Conservation (phyloP, 352 stramenopile genomes). For the Globisporangium polare region DNA sequence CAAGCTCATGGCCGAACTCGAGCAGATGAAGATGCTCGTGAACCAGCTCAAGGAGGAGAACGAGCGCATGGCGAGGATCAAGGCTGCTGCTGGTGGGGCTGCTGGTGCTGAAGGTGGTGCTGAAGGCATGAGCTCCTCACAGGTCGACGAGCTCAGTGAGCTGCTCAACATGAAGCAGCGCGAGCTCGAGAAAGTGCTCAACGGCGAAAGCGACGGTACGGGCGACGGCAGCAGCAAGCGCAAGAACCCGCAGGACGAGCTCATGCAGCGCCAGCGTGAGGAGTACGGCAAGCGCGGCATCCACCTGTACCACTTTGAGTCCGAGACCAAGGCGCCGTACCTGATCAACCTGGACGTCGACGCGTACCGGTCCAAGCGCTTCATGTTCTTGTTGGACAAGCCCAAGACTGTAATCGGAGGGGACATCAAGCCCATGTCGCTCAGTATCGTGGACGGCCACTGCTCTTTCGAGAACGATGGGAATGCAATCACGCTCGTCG, state of each 20-base stretch:
- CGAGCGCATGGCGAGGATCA: conserved; percentile 63
- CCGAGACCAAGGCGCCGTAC: conserved; percentile 78
- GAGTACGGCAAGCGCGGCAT: conserved; percentile 92
- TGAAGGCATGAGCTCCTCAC: conserved; percentile 16
- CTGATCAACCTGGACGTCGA: conserved; percentile 94
- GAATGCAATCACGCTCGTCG: conserved; percentile 43
- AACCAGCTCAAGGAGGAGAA: conserved; percentile 81
- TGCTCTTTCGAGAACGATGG: conserved; percentile 67
- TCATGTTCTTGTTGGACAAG: conserved; percentile 89
- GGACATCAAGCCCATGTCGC: conserved; percentile 90
- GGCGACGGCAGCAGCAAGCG: conserved; percentile 23
- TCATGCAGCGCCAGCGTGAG: conserved; percentile 84
- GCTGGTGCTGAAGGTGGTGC: conserved; percentile 8
- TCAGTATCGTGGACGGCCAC: conserved; percentile 89
- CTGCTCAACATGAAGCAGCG: conserved; percentile 69
- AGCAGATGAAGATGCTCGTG: conserved; percentile 91
- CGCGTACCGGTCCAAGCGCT: conserved; percentile 89
- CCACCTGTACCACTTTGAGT: conserved; percentile 86
- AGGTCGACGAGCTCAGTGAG: conserved; percentile 62
- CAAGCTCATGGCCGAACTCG: conserved; percentile 93
- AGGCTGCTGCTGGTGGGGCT: conserved; percentile 23
- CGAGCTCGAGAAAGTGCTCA: conserved; percentile 66
- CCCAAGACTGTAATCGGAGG: conserved; percentile 46
- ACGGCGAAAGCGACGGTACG: conserved; percentile 36
- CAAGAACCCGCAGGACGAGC: conserved; percentile 70